Percentiles rank a stretch among this genome's conserved stretches.
These are phyloP conservation scores for Gymnopilus dilepis DNA, from an alignment of 768 basidiomycete genomes.

Conservation along the genomic window DNA sequence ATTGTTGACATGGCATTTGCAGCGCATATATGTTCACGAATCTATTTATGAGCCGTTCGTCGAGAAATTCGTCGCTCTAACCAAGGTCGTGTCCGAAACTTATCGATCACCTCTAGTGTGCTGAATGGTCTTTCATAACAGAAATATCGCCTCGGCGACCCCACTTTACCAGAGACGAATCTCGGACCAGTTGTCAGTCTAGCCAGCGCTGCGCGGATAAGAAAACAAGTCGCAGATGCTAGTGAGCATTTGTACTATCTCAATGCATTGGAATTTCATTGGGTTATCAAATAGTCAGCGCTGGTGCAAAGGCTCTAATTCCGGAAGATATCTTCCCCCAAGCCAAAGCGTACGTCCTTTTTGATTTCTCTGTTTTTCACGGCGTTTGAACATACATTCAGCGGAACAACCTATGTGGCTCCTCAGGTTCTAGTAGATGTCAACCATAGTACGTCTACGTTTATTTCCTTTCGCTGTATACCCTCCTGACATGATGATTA, in stretches of 20 bases:
- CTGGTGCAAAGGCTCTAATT: conserved; percentile 81
- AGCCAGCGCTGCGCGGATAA: conserved; percentile 82
- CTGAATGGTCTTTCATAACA: conserved; percentile 29
- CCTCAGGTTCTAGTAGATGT: conserved; percentile 93
- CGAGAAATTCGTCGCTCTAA: conserved; percentile 67
- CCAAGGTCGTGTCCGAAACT: conserved; percentile 55
- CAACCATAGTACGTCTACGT: conserved; percentile 80
- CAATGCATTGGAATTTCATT: background rate
- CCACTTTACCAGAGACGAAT: conserved; percentile 71
- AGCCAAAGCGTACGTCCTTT: conserved; percentile 63
- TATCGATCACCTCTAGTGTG: background rate
- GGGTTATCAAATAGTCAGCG: conserved; percentile 52
- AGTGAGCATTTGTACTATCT: conserved; percentile 46
- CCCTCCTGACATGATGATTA: background rate
- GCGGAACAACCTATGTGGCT: conserved; percentile 85
- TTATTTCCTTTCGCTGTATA: background rate
- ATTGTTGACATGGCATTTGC: background rate
- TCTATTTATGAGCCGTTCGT: conserved; percentile 83
- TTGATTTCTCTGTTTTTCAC: background rate
- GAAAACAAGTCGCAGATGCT: conserved; percentile 87
- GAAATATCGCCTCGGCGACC: conserved; percentile 89
- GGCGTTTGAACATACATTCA: conserved; percentile 29
- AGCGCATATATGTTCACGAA: conserved; percentile 96
- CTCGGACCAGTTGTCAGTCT: conserved; percentile 94
- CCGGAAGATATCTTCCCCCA: conserved; percentile 67